Evolutionary conservation across 1,139 yeast species (phyloP).

Genomic region (Magnusiomyces fungicola): DNA sequence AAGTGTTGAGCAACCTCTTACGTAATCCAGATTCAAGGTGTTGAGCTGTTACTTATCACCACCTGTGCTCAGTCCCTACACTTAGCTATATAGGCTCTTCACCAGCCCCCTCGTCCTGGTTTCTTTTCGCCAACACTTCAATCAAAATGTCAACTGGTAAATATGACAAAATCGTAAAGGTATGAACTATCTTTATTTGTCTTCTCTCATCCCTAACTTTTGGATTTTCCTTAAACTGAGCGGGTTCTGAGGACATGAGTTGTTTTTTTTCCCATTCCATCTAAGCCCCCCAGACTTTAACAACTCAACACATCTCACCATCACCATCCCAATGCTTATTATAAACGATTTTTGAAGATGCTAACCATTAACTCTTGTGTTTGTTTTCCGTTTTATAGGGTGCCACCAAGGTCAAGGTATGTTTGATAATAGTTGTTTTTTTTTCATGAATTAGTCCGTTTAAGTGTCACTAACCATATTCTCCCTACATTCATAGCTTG

Average conservation of each 20-base stretch:
- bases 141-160: neutral
- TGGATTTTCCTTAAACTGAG: neutral
- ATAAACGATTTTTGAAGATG: no score
- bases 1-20: no score
- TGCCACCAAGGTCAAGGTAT: slow-evolving; percentile 55
- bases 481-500: slow-evolving; percentile 50
- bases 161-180: neutral
- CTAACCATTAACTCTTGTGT: neutral
- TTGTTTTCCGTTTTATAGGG: slow-evolving; percentile 32
- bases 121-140: no score
- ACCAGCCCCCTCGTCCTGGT: no score
- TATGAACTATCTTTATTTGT: neutral
- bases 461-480: slow-evolving; percentile 31
- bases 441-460: slow-evolving; percentile 16
- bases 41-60: no score
- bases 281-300: neutral
- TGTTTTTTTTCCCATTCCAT: no score
- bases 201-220: neutral
- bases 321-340: no score
- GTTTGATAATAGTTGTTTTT: slow-evolving; percentile 16
- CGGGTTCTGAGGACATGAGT: neutral
- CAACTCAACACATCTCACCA: neutral
- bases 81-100: no score
- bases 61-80: no score
- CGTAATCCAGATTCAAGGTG: no score